Conservation (phyloP, 2,329 filamentous ascomycete species). For the Alternaria alternata region DNA sequence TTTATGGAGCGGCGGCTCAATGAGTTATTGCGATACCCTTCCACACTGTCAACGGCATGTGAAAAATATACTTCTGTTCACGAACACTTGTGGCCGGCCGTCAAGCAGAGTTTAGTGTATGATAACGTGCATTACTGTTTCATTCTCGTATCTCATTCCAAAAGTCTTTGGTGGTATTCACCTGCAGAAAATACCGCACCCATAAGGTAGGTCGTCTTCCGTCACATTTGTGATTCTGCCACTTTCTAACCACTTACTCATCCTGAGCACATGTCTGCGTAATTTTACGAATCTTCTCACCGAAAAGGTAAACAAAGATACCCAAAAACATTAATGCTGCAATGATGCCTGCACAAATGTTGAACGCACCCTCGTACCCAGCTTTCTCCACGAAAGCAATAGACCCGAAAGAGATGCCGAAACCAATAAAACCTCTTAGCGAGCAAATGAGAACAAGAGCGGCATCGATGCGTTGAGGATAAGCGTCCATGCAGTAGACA, state of each 20-base stretch:
- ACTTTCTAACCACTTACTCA: neutral
- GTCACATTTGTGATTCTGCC: neutral
- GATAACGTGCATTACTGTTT: neutral
- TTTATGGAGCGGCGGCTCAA: slow-evolving; percentile 24
- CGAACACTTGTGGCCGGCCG: neutral
- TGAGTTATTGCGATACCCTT: slow-evolving; percentile 45
- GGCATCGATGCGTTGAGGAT: slow-evolving; percentile 20
- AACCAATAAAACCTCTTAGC: slow-evolving; percentile 20
- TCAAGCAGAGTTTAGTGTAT: neutral
- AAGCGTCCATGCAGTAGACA: slow-evolving; percentile 20
- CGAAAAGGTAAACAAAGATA: slow-evolving; percentile 12
- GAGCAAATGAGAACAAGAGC: slow-evolving; percentile 22
- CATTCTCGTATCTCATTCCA: neutral
- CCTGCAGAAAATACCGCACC: neutral
- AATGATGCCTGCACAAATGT: slow-evolving; percentile 20
- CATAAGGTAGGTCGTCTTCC: neutral
- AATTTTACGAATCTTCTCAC: slow-evolving; percentile 13
- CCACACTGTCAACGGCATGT: slow-evolving; percentile 3
- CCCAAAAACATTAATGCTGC: slow-evolving; percentile 14
- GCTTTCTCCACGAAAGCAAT: slow-evolving; percentile 13
- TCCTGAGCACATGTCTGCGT: slow-evolving; percentile 15
- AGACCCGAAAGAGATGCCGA: slow-evolving; percentile 18
- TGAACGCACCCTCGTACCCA: slow-evolving; percentile 19
- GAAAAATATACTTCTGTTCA: neutral
- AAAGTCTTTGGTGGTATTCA: neutral